Evolutionary conservation across 2,329 filamentous ascomycete genomes (phyloP), one percentile per base, ranked within the genome.

Genomic region (Aspergillus cejpii): DNA sequence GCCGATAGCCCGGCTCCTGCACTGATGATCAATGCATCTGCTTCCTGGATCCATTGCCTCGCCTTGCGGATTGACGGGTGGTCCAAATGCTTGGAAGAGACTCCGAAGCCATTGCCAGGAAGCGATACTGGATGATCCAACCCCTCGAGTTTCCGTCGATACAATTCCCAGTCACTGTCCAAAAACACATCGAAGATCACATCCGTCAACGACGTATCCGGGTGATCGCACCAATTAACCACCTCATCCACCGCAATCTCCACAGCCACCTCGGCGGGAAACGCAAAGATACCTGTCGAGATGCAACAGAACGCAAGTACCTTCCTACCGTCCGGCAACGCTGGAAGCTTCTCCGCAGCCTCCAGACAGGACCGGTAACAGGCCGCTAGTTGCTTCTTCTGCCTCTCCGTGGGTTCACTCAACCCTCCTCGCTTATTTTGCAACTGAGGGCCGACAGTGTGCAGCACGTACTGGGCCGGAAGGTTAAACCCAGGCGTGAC

Each of bases 241-340:
- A 57, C 56, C 1, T 49, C 39, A 2, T 48, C 27, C 8, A 57
- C 21, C 0, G 56, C 54, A 39, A 58, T 50, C 1, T 20, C 14
- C 2, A 51, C 53, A 0, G 56, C 56, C 1, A 49, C 14, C 2
- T 49, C 43, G 2, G 53, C 43, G 7, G 56, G 56, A 8, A 56
- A 57, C 0, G 53, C 54, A 40, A 58, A 58, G 3, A 58, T n/a
- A 0, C 56, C 54, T 0, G 54, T 58, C 3, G 56, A 56, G n/a
- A 57, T 57, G 5, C 56, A 55, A 36, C 54, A 57, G 20, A 58
- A 53, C 1, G 33, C 56, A 3, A 58, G 17, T 1, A 49, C 45
- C 20, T 58, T 58, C 14, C 49, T 27, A 1, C 51, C 52, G 26
- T 55, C 46, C 29, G 36, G 20, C 2, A 50, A 14, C 11, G 48